A percentile compares a stretch with the other conserved stretches of the same genome.
These are phyloP conservation scores for Trichoderma lentiforme DNA, from an alignment of 2,329 filamentous ascomycete species.

Conservation along the genomic window DNA sequence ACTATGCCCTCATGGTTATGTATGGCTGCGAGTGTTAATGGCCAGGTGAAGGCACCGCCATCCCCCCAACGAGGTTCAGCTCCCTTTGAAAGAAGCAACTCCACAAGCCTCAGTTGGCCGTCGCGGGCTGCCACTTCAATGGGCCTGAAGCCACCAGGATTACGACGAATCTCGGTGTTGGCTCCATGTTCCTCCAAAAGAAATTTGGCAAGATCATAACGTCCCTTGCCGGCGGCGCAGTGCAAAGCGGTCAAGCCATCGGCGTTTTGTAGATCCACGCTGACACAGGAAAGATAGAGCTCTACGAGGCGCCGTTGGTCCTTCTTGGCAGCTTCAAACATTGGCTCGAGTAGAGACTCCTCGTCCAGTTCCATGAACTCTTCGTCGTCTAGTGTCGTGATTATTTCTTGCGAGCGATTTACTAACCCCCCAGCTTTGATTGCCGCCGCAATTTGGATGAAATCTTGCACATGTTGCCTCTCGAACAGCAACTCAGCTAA, in stretches of 20 bases:
- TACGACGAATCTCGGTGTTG: neutral
- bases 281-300: neutral
- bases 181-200: neutral
- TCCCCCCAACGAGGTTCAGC: neutral
- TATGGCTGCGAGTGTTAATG: neutral
- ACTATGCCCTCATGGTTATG: neutral
- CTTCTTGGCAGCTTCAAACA: neutral
- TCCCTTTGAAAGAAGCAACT: neutral
- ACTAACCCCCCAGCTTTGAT: neutral
- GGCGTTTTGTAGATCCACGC: neutral
- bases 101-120: neutral
- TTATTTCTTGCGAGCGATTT: neutral
- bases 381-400: neutral
- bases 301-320: neutral
- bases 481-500: neutral
- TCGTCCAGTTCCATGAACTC: too few relatives aligned
- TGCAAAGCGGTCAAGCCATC: neutral
- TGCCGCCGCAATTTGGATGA: neutral
- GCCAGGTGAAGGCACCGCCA: neutral
- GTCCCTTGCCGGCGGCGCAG: neutral
- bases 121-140: neutral
- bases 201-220: neutral
- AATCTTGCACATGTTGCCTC: neutral
- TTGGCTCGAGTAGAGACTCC: neutral
- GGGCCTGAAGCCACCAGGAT: neutral